Base-by-base conservation (phyloP, 495 filamentous ascomycete genomes). In the Thermothielavioides terrestris region DNA sequence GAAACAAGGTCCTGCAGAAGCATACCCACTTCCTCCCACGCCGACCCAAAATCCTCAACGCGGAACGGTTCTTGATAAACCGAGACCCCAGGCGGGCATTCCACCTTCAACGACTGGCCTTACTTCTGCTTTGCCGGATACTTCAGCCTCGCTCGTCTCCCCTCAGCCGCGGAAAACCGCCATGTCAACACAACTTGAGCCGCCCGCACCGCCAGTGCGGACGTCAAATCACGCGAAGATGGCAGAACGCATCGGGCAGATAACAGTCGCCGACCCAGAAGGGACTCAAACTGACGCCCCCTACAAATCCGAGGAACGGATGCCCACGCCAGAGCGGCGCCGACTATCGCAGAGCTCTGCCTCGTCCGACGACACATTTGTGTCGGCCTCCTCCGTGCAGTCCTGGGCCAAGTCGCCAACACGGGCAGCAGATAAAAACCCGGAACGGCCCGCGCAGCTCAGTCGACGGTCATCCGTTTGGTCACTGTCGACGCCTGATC, bases 321-420 rank as follows among this genome's bases (percentile, higher is more conserved):
- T n/a, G n/a, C n/a, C n/a, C n/a, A n/a, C 21, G 11, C 21, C 45
- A 15, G 18, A 20, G 17, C 34, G 9, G 2, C 60, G 62, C 26
- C 46, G 39, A 7, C 6, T 27, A 22, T 58, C 60, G 9, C 38
- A 52, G 22, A 52, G 30, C 30, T 73, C 71, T 6, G 54, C 43
- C 18, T 73, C 70, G 6, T 72, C 71, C 21, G 56, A 70, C 52
- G 69, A 71, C 18, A 68, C 63, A 0, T 75, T 75, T 45, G 70
- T 75, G 17, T 75, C 72, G 2, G 72, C 72, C n/a, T 72, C 70
- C 2, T 72, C 69, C 8, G 61, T 46, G 4, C 68, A 62, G 20
- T 63, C 67, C 1, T 62, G 60, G 15, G 21, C 57, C 26, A 26
- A 34, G 12, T 67, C 68, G 3, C 66, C 64, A 25, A 45, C 22